These are phyloP conservation scores for Lomentospora prolificans DNA, from an alignment of 2,329 filamentous ascomycete species.

Conservation along the genomic window DNA sequence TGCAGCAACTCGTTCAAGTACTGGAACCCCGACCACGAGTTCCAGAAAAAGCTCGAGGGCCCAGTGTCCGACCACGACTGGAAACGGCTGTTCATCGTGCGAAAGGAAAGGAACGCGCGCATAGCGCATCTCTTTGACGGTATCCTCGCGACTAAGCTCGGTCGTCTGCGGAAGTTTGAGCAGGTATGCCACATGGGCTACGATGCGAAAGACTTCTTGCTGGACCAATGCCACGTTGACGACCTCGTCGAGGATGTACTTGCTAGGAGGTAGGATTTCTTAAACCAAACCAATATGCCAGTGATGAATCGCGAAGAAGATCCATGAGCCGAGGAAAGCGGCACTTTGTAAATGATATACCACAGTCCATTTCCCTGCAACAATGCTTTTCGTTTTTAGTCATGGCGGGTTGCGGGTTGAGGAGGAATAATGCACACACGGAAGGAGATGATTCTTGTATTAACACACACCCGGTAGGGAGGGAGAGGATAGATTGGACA, in stretches of 20 bases:
- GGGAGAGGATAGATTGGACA: background rate
- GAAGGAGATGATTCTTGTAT: background rate
- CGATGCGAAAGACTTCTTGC: slow-evolving; percentile 78
- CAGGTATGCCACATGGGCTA: slow-evolving; percentile 65
- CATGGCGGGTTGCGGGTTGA: background rate
- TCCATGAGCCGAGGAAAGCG: background rate
- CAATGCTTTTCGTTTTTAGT: background rate
- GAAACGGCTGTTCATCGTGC: slow-evolving; percentile 57
- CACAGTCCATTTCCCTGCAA: background rate
- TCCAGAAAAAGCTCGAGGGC: slow-evolving; percentile 43
- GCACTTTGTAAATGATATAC: background rate
- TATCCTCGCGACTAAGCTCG: slow-evolving; percentile 61
- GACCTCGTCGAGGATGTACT: slow-evolving; percentile 62
- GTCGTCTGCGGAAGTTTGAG: slow-evolving; percentile 60
- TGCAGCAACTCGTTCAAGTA: slow-evolving; percentile 60
- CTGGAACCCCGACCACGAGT: slow-evolving; percentile 62
- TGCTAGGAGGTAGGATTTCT: slow-evolving; percentile 49
- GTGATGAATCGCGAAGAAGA: background rate
- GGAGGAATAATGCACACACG: background rate
- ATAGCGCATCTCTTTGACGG: slow-evolving; percentile 50
- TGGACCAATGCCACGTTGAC: slow-evolving; percentile 51
- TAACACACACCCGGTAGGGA: background rate
- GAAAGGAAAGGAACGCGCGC: slow-evolving; percentile 40
- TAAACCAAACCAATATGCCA: slow-evolving; percentile 1
- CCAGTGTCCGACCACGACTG: slow-evolving; percentile 55